Percentiles rank a stretch among this genome's conserved stretches.
phyloP scores from a whole-genome alignment of 768 basidiomycete species.

The Mycena belliarum region DNA sequence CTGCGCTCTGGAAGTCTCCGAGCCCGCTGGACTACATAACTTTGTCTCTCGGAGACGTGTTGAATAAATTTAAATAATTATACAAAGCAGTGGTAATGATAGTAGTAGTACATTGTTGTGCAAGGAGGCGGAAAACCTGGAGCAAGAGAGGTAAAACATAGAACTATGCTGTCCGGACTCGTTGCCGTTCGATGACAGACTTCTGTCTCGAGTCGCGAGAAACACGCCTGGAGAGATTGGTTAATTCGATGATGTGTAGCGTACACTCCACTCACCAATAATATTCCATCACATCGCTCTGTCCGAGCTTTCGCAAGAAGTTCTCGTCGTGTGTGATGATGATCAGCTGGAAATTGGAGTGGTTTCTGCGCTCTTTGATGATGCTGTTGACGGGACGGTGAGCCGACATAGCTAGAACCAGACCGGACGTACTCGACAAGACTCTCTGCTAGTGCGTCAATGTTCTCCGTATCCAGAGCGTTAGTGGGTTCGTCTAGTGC shows the following conservation, averaged over 20 bases:
- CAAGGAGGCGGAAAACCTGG: not conserved
- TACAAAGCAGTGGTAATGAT: too few relatives aligned
- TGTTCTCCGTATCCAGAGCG: conserved; percentile 94
- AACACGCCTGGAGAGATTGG: conserved; percentile 70
- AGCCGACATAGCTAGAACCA: not conserved
- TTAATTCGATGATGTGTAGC: not conserved
- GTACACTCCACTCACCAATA: conserved; percentile 68
- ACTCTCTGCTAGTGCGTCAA: conserved; percentile 88
- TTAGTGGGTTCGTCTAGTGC: conserved; percentile 98
- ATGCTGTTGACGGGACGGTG: conserved; percentile 55
- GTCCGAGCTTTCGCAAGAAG: conserved; percentile 88
- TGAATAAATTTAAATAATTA: too few relatives aligned
- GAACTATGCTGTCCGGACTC: conserved; percentile 42
- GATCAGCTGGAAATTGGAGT: conserved; percentile 94
- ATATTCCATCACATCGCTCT: conserved; percentile 90
- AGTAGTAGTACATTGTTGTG: not conserved
- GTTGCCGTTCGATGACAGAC: conserved; percentile 72
- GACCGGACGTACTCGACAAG: conserved; percentile 77
- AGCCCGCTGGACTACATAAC: too few relatives aligned
- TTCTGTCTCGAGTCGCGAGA: conserved; percentile 71
- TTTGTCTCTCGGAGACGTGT: too few relatives aligned
- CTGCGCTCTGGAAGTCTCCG: too few relatives aligned
- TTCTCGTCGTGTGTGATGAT: conserved; percentile 97
- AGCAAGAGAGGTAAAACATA: conserved; percentile 26
- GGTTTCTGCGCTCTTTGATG: conserved; percentile 87